Evolutionary conservation across 148 eudicot genomes (phyloP), one percentile per base, ranked within the genome.

Genomic region (Silene latifolia): DNA sequence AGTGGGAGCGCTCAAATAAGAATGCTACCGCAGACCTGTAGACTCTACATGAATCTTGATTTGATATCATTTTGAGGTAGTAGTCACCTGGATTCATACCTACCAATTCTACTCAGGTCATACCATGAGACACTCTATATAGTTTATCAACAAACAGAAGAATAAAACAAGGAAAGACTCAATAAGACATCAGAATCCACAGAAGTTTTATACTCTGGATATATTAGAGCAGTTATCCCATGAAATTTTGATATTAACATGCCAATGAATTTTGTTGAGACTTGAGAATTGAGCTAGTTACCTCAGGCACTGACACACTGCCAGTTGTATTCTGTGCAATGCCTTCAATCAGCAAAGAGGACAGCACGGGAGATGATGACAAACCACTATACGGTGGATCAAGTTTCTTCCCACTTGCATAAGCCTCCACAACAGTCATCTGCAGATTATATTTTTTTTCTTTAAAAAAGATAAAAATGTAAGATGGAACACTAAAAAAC

Each of bases 371-470:
- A 72, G 91, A 88, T 75, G 87, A 63, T 67, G 51, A 7, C 42
- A 92, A 90, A 63, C 72, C 82, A 56, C 87, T 75, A 67, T 89
- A 85, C 8, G 88, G 82, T 13, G 83, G 81, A 71, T 87, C 90
- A 67, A 87, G 18, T 80, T 89, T 95, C 82, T 79, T 88, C 25
- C 91, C 94, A 63, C 85, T 85, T 58, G 84, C 80, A 80, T 83
- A 80, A 67, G 88, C 87, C 83, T 95, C 97, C 20, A 90, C 92
- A 75, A 95, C 93, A 42, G 99, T 89, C 99, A 95, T 95, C 99
- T 95, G 90, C 64, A 78, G 23, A 63, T 59, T 44, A 20, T 8
- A 39, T 6, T 6, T 39, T 6, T 39, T 39, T 7, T 39, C 44
- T 53, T 51, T 56, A 29, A 62, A 53, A 46, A 66, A 39, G 9